Evolutionary conservation across 2,329 filamentous ascomycete genomes (phyloP), one percentile per base, ranked within the genome.

Genomic region (Alternaria novae-zelandiae): DNA sequence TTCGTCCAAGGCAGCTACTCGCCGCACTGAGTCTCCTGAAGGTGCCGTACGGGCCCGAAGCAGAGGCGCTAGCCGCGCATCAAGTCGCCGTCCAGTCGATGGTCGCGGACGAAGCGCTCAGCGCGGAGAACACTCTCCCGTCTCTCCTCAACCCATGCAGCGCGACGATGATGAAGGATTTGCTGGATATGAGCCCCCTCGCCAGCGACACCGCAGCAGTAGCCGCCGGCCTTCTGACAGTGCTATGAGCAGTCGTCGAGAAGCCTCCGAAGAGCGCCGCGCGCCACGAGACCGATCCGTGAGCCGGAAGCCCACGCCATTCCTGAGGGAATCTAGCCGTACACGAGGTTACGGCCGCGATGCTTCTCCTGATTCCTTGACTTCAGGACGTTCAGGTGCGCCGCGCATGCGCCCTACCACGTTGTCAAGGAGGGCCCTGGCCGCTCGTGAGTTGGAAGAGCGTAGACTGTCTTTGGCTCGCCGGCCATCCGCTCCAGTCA

Each of bases 371-470:
- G 78, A 79, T 17, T 80, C 78, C 1, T 68, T 77, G 51, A 64
- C 71, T 20, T 79, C 78, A 11, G 72, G 73, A 17, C 74, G 76
- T 13, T 78, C 75, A 3, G 75, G 74, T 43, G 58, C 69, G 3
- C 63, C 72, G 21, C 71, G 68, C 41, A 57, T 68, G 30, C 68
- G 76, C 62, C 69, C 71, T 15, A 65, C 71, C 17, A 72, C 72
- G n/a, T 67, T 81, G 61, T 79, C 77, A 57, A 80, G 80, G 63
- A 84, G 82, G 68, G 81, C 82, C 64, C 72, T 82, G 20, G 83
- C 82, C 10, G 93, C 94, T 8, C 89, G 91, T 51, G 94, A 97
- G 79, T 87, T 98, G 1, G 94, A 97, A 79, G 92, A 96, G 73
- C 89, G 95, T 26, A 90, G 95, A 61, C 88, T 92, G 74, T 97